Base-by-base conservation (phyloP, 495 filamentous ascomycete genomes). In the Aspergillus leporis region DNA sequence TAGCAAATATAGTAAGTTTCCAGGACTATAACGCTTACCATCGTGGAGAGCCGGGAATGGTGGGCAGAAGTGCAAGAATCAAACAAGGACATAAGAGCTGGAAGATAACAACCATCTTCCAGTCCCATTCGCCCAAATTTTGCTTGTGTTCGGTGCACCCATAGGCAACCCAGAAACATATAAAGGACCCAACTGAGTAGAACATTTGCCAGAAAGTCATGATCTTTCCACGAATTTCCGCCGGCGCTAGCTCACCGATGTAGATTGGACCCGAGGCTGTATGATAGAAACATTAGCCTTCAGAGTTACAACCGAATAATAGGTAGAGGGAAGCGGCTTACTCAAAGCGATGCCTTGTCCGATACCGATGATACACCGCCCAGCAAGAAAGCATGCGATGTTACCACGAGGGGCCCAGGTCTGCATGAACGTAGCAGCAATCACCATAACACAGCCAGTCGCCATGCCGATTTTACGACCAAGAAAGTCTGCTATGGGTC, bases 141-240 rank as follows among this genome's bases (percentile, higher is more conserved):
- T 64, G 59, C 43, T 69, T 67, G 66, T 86, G 69, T 55, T 84
- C 70, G 25, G 75, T 78, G 70, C 81, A 80, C 6, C 76, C 83
- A 60, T 81, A 87, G 60, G 79, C 79, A 51, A 87, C 79, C 82
- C 81, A 84, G 74, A 81, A 85, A 62, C 83, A 85, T 62, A 87
- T 83, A 68, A 86, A 86, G 30, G 80, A 81, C 23, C 83, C 83
- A 30, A 86, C 84, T 25, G 76, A 81, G 72, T 86, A 87, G 69
- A 86, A 86, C 72, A 85, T 83, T 69, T 87, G 83, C 84, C 83
- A 87, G 61, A 86, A 84, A n/a, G 81, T 80, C 84, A 87, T 85
- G 63, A 87, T 84, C 61, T 79, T 79, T 55, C 84, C 84, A 48
- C 84, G 81, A 58, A 85, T 85, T 51, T 85, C 78, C 9, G 79